phyloP scores from a whole-genome alignment of 2,329 filamentous ascomycete species.

The Ceratocystis destructans region DNA sequence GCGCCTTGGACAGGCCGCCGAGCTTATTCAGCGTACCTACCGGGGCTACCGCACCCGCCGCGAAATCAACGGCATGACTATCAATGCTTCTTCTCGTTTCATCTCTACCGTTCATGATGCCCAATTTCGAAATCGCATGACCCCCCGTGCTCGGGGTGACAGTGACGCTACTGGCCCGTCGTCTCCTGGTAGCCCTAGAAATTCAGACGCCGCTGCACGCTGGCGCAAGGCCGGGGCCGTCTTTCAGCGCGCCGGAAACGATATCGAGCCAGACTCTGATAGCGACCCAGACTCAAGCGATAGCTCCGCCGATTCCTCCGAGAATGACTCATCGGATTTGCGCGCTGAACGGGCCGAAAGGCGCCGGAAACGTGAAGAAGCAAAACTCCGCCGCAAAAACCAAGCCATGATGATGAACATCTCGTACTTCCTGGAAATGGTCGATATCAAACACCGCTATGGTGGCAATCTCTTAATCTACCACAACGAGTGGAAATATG shows the following conservation, averaged over 20 bases:
- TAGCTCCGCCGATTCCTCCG: constrained; percentile 23
- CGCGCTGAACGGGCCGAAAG: constrained; percentile 29
- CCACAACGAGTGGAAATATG: constrained; percentile 69
- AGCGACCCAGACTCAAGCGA: constrained; percentile 26
- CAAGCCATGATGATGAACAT: constrained; percentile 69
- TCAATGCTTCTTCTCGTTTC: constrained; percentile 61
- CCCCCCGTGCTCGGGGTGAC: constrained; percentile 29
- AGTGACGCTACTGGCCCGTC: constrained; percentile 16
- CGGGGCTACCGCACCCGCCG: constrained; percentile 61
- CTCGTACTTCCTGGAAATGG: constrained; percentile 76
- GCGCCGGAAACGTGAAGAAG: constrained; percentile 28
- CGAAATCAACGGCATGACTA: constrained; percentile 52
- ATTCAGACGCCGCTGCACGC: constrained; percentile 33
- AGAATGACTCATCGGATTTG: constrained; percentile 24
- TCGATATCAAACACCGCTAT: constrained; percentile 75
- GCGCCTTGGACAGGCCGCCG: constrained; percentile 34
- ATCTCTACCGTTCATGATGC: constrained; percentile 49
- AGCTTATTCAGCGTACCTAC: constrained; percentile 56
- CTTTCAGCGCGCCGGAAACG: constrained; percentile 56
- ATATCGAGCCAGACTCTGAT: constrained; percentile 37
- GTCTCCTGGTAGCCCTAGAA: constrained; percentile 19
- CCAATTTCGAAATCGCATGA: constrained; percentile 39
- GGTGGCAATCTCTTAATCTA: constrained; percentile 71
- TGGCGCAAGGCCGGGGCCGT: constrained; percentile 65
- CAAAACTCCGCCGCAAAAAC: constrained; percentile 35